phyloP scores from a whole-genome alignment of 352 stramenopile species.

The Ophiocytium majus region DNA sequence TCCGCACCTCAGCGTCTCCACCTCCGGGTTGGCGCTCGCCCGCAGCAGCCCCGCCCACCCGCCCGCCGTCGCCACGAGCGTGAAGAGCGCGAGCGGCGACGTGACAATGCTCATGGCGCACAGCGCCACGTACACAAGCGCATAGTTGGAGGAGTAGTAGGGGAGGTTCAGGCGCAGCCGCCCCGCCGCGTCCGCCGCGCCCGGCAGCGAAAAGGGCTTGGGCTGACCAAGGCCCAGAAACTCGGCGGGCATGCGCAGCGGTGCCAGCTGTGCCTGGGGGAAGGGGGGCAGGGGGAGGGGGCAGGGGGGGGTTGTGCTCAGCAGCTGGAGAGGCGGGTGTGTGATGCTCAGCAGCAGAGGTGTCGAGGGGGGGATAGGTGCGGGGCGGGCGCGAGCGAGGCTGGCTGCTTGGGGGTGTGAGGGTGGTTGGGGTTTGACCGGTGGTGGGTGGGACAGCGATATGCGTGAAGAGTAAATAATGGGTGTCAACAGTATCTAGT shows the following conservation, averaged over 20 bases:
- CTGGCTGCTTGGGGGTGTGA: too few relatives aligned
- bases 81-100: not conserved
- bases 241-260: not conserved
- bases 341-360: too few relatives aligned
- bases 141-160: constrained; percentile 23
- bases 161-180: not conserved
- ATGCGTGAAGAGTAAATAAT: too few relatives aligned
- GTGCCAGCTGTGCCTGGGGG: not conserved
- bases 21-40: not conserved
- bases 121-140: not conserved
- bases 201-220: constrained; percentile 13
- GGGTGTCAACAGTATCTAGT: too few relatives aligned
- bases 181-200: not conserved
- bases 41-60: not conserved
- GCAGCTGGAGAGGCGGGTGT: too few relatives aligned
- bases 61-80: not conserved
- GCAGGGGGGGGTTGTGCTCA: too few relatives aligned
- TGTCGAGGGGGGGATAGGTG: too few relatives aligned
- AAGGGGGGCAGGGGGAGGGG: too few relatives aligned
- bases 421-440: too few relatives aligned
- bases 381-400: too few relatives aligned
- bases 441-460: too few relatives aligned
- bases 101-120: constrained; percentile 21
- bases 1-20: not conserved
- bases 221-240: not conserved